Base-by-base conservation (phyloP, 2,329 filamentous ascomycete species). In the Penicillium sp. region DNA sequence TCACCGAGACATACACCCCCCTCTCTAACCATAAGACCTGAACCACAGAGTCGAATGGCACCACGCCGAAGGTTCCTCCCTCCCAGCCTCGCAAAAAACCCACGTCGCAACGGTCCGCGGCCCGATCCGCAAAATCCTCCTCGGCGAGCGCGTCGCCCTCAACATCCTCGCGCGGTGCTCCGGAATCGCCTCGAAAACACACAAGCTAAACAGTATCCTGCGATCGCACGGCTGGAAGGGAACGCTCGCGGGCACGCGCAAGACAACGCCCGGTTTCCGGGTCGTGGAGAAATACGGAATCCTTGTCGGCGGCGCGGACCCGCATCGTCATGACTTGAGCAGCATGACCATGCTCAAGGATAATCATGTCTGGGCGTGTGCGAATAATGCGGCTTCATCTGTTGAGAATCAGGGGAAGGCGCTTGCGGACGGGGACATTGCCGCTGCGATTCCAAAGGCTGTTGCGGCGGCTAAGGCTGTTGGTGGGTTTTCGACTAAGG, bases 301-400 rank as follows among this genome's bases (percentile, higher is more conserved):
- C 90, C 82, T 97, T 23, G 90, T 96, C 17, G 95, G 94, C 60
- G 95, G 95, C 11, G 93, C 92, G 17, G 95, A 99, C 79, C 87
- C 90, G 3, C 95, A 99, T 78, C 85, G 95, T 35, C 92, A 97
- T 79, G 95, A 99, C 76, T 83, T 99, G 60, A 91, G 88, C 76
- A 87, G 90, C 67, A 98, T 99, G 95, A 93, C 93, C 60, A 99
- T 99, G 95, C 85, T 99, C 67, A 99, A 99, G 82, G 95, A 99
- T 79, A 99, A 99, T 79, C 95, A 99, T 79, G 90, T 99, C 61
- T 97, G 94, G 90, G 92, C 92, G 65, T 90, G 91, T 58, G 90
- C 90, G 54, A 76, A 79, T 58, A 78, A 79, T 62, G 61, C 69
- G 6, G 67, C 71, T 7, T 70, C 69, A 5, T 21, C 46, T 26